Evolutionary conservation across 768 basidiomycete genomes (phyloP).

Genomic region (Holtermanniella nyarrowii): DNA sequence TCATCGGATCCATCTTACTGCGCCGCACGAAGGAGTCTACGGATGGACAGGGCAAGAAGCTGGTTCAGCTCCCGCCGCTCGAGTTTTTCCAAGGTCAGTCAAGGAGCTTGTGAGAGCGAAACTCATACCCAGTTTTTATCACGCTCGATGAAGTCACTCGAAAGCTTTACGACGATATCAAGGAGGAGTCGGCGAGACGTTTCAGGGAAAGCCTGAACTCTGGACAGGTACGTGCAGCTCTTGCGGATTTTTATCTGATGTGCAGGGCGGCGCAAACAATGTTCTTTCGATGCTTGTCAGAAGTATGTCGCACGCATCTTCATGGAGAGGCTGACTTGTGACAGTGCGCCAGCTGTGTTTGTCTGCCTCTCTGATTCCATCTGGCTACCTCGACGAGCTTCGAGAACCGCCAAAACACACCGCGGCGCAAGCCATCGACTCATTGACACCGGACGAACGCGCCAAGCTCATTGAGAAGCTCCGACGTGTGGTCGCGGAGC

Average conservation of each 20-base stretch:
- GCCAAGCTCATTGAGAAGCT: slow-evolving; percentile 22
- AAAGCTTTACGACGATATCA: slow-evolving; percentile 24
- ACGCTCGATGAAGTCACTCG: slow-evolving; percentile 27
- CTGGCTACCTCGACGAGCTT: slow-evolving; percentile 25
- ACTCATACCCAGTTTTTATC: not conserved
- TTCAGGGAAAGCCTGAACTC: slow-evolving; percentile 19
- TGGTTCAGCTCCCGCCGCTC: slow-evolving; percentile 71
- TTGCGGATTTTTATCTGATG: not conserved
- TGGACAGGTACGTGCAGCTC: slow-evolving; percentile 14
- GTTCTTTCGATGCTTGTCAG: slow-evolving; percentile 29
- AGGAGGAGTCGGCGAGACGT: slow-evolving; percentile 5
- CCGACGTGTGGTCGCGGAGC: slow-evolving; percentile 15
- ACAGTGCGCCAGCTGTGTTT: slow-evolving; percentile 35
- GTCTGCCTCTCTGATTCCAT: slow-evolving; percentile 20
- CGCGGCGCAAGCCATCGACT: slow-evolving; percentile 8
- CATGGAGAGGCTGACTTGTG: not conserved
- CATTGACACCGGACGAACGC: slow-evolving; percentile 10
- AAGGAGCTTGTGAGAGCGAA: not conserved
- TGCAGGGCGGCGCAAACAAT: slow-evolving; percentile 13
- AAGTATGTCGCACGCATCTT: slow-evolving; percentile 13
- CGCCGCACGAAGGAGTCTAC: slow-evolving; percentile 56
- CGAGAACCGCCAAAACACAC: slow-evolving; percentile 5
- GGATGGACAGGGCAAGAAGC: slow-evolving; percentile 59
- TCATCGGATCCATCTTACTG: slow-evolving; percentile 8
- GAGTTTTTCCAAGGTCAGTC: slow-evolving; percentile 49